Percentiles rank a stretch among this genome's conserved stretches.
phyloP scores from a whole-genome alignment of 192 early-diverging fungal species.

The Pilaira anomala region DNA sequence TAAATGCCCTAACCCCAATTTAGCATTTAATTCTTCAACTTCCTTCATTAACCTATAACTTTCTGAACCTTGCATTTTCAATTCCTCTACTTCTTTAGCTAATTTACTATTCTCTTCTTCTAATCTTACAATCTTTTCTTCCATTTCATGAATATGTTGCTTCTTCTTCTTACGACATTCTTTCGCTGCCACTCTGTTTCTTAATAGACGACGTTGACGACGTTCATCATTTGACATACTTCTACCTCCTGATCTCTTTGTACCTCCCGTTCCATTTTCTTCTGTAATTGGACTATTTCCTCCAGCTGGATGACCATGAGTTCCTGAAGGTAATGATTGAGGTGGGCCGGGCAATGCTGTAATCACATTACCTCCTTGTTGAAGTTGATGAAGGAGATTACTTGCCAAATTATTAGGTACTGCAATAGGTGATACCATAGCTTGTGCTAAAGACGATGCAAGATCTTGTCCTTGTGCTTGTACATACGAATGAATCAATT shows the following conservation, averaged over 20 bases:
- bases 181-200: constrained; percentile 79
- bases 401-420: constrained; percentile 17
- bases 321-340: not conserved
- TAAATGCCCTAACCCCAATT: constrained; percentile 49
- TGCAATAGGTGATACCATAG: constrained; percentile 36
- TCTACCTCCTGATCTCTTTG: constrained; percentile 13
- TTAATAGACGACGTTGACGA: constrained; percentile 67
- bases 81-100: constrained; percentile 69
- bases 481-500: constrained; percentile 31
- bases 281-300: constrained; percentile 11
- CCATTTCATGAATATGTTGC: constrained; percentile 69
- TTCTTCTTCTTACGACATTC: constrained; percentile 86
- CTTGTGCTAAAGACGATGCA: constrained; percentile 28
- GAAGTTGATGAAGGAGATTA: constrained; percentile 16
- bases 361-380: constrained; percentile 33
- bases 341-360: constrained; percentile 34
- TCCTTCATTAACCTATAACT: constrained; percentile 61
- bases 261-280: constrained; percentile 9
- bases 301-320: constrained; percentile 2
- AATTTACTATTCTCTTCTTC: constrained; percentile 62
- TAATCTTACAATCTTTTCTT: constrained; percentile 57
- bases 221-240: constrained; percentile 67
- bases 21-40: constrained; percentile 67
- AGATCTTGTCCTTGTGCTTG: constrained; percentile 34
- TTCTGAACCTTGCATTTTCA: constrained; percentile 56